Conservation (phyloP, 495 filamentous ascomycete species). For the Neurospora sp. region DNA sequence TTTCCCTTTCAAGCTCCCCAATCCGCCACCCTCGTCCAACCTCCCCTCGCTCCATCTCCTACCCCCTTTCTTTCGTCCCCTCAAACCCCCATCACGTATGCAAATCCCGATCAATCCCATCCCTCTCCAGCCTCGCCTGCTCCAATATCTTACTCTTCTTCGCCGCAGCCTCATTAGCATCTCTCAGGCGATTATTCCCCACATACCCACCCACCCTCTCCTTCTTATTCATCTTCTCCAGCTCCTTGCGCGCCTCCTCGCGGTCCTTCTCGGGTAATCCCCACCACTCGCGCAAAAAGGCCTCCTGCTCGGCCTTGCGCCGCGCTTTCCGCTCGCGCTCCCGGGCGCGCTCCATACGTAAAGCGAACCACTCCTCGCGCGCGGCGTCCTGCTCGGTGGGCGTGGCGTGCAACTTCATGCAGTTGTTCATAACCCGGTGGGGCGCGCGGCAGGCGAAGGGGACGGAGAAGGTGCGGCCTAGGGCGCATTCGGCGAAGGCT, state of each 20-base stretch:
- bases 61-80: neutral
- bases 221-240: slow-evolving; percentile 26
- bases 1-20: neutral
- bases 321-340: slow-evolving; percentile 51
- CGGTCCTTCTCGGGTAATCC: slow-evolving; percentile 41
- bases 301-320: slow-evolving; percentile 44
- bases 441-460: slow-evolving; percentile 74
- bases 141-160: neutral
- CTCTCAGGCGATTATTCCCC: slow-evolving; percentile 7
- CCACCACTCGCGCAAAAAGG: slow-evolving; percentile 52
- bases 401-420: slow-evolving; percentile 80
- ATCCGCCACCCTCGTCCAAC: neutral
- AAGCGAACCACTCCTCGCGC: slow-evolving; percentile 86
- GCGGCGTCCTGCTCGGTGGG: slow-evolving; percentile 78
- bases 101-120: neutral
- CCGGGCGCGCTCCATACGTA: slow-evolving; percentile 51
- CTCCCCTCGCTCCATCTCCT: neutral
- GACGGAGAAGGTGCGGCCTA: slow-evolving; percentile 71
- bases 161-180: neutral
- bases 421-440: slow-evolving; percentile 79
- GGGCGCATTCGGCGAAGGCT: slow-evolving; percentile 85
- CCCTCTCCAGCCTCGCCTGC: neutral
- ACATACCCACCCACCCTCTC: slow-evolving; percentile 31
- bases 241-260: slow-evolving; percentile 24
- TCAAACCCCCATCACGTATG: neutral